Percentiles rank a stretch among this genome's conserved stretches.
phyloP scores from a whole-genome alignment of 2,329 filamentous ascomycete species.

The Neobulgaria alba region DNA sequence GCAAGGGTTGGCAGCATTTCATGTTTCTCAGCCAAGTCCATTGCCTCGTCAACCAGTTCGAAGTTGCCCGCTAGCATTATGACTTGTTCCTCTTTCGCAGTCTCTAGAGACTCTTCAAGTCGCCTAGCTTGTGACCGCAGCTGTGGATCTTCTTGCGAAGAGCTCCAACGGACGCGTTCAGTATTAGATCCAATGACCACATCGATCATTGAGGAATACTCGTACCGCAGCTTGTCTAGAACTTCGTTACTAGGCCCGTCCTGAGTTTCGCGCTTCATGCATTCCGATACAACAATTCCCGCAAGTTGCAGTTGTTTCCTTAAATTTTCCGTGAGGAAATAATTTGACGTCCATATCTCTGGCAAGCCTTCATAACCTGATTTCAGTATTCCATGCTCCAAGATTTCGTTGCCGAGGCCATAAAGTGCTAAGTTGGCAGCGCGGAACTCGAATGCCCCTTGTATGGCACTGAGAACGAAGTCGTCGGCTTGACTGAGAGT shows the following conservation, averaged over 20 bases:
- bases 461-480: slow-evolving; percentile 56
- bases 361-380: slow-evolving; percentile 60
- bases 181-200: slow-evolving; percentile 48
- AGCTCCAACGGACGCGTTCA: slow-evolving; percentile 51
- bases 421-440: slow-evolving; percentile 61
- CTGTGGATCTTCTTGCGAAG: slow-evolving; percentile 41
- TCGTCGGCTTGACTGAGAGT: slow-evolving; percentile 59
- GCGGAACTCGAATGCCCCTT: slow-evolving; percentile 62
- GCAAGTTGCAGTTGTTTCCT: slow-evolving; percentile 52
- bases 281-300: slow-evolving; percentile 23
- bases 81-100: slow-evolving; percentile 37
- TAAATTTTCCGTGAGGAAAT: slow-evolving; percentile 51
- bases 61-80: slow-evolving; percentile 38
- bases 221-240: slow-evolving; percentile 39
- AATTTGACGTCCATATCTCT: slow-evolving; percentile 78
- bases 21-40: slow-evolving; percentile 53
- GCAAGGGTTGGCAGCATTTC: slow-evolving; percentile 55
- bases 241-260: slow-evolving; percentile 13
- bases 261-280: slow-evolving; percentile 21
- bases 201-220: slow-evolving; percentile 45
- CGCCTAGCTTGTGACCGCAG: slow-evolving; percentile 38
- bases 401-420: slow-evolving; percentile 58
- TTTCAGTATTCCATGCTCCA: slow-evolving; percentile 56
- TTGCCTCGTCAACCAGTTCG: slow-evolving; percentile 47
- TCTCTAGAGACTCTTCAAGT: slow-evolving; percentile 35